These are phyloP conservation scores for Saccharomyces jurei DNA, from an alignment of 805 yeast genomes.

Conservation along the genomic window DNA sequence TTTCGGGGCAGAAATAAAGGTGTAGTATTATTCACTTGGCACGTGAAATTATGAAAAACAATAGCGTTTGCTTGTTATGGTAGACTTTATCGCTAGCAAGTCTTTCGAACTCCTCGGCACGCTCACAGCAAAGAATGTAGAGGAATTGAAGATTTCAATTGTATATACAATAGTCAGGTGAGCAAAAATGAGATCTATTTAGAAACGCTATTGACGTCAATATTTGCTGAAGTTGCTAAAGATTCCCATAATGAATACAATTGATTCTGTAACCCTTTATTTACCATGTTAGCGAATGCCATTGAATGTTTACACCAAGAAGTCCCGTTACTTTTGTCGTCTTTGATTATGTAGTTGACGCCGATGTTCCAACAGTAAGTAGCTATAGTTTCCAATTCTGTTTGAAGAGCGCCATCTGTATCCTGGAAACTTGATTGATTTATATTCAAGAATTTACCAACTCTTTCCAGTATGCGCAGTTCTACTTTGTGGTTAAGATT, in stretches of 20 bases:
- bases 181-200: too few relatives aligned
- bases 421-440: constrained; percentile 1
- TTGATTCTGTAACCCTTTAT: constrained; percentile 19
- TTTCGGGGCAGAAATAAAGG: background rate
- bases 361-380: constrained; percentile 36
- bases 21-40: background rate
- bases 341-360: constrained; percentile 21
- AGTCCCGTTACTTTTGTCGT: constrained; percentile 15
- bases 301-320: constrained; percentile 27
- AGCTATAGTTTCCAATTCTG: constrained; percentile 33
- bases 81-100: background rate
- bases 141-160: background rate
- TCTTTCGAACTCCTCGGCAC: background rate
- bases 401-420: constrained; percentile 4
- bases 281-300: constrained; percentile 22
- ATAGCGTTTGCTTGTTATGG: background rate
- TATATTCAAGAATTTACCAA: background rate
- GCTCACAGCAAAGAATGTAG: background rate
- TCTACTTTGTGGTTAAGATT: background rate
- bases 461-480: background rate
- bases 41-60: background rate
- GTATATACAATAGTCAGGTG: background rate
- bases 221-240: constrained; percentile 12
- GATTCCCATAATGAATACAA: constrained; percentile 26
- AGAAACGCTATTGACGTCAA: background rate